phyloP scores from a whole-genome alignment of 1,284 basidiomycete species.

The Limonomyces culmigenus region DNA sequence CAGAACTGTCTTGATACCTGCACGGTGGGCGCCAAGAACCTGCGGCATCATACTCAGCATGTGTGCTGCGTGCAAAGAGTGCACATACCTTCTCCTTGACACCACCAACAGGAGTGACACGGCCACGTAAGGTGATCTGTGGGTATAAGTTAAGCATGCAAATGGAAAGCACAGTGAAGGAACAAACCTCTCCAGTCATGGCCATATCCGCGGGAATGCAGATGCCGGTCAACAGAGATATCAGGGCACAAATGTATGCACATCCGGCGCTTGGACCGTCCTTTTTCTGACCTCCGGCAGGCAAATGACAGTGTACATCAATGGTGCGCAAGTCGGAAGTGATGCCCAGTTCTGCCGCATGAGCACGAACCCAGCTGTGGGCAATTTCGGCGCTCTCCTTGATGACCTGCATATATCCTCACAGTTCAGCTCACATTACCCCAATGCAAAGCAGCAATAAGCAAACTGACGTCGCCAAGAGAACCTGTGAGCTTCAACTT shows the following conservation, averaged over 20 bases:
- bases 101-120: conserved; percentile 69
- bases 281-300: conserved; percentile 77
- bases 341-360: conserved; percentile 70
- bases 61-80: neutral
- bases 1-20: conserved; percentile 66
- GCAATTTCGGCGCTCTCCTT: conserved; percentile 82
- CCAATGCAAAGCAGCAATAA: too few relatives aligned
- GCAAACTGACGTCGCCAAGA: conserved; percentile 43
- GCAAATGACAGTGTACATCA: conserved; percentile 81
- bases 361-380: conserved; percentile 73
- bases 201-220: conserved; percentile 54
- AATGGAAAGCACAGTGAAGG: conserved; percentile 5
- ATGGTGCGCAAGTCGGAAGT: conserved; percentile 46
- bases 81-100: conserved; percentile 61
- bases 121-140: conserved; percentile 67
- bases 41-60: too few relatives aligned
- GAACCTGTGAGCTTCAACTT: conserved; percentile 66
- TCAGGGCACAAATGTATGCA: conserved; percentile 79
- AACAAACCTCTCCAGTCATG: conserved; percentile 77
- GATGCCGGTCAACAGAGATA: conserved; percentile 65
- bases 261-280: conserved; percentile 84
- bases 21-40: conserved; percentile 72
- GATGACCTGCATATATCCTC: conserved; percentile 39
- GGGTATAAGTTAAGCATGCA: conserved; percentile 19
- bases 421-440: too few relatives aligned